Conservation (phyloP, 169 alveolate species). For the Eimeria sp. region DNA sequence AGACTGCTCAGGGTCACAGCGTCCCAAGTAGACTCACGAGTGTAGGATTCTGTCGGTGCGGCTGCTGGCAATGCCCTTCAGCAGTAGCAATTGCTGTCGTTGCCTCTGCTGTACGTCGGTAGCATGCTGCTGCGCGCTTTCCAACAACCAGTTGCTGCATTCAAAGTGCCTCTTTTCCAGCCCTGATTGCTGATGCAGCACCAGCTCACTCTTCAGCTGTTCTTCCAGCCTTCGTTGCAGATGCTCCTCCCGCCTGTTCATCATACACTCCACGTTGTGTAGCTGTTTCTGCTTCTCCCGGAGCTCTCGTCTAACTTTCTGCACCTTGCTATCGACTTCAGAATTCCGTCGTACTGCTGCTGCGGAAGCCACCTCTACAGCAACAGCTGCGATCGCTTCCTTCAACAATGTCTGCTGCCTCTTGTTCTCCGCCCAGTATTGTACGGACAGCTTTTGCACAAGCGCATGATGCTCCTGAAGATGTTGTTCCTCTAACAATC, state of each 20-base stretch:
- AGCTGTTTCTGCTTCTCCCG: slow-evolving; percentile 37
- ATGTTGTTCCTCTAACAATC: slow-evolving; percentile 45
- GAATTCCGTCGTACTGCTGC: not conserved
- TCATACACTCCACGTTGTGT: slow-evolving; percentile 16
- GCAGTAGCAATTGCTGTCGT: slow-evolving; percentile 36
- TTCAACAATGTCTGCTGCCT: slow-evolving; percentile 41
- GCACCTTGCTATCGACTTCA: not conserved
- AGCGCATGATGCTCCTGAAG: slow-evolving; percentile 38
- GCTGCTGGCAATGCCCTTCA: slow-evolving; percentile 70
- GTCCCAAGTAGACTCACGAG: slow-evolving; percentile 28
- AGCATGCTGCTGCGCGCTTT: slow-evolving; percentile 7
- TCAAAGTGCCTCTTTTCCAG: not conserved
- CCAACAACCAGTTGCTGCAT: not conserved
- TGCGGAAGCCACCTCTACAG: not conserved
- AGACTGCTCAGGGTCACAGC: not conserved
- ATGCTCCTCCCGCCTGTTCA: slow-evolving; percentile 37
- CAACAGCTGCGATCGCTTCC: slow-evolving; percentile 39
- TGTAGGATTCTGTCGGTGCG: slow-evolving; percentile 39
- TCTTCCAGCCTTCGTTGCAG: slow-evolving; percentile 50
- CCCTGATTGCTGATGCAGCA: slow-evolving; percentile 9
- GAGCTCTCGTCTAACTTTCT: slow-evolving; percentile 16
- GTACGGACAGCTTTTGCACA: slow-evolving; percentile 27
- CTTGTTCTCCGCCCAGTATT: slow-evolving; percentile 32
- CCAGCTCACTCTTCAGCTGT: not conserved
- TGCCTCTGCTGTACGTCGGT: slow-evolving; percentile 43